Evolutionary conservation across 2,329 filamentous ascomycete genomes (phyloP).

Genomic region (Trichoderma atrobrunneum): DNA sequence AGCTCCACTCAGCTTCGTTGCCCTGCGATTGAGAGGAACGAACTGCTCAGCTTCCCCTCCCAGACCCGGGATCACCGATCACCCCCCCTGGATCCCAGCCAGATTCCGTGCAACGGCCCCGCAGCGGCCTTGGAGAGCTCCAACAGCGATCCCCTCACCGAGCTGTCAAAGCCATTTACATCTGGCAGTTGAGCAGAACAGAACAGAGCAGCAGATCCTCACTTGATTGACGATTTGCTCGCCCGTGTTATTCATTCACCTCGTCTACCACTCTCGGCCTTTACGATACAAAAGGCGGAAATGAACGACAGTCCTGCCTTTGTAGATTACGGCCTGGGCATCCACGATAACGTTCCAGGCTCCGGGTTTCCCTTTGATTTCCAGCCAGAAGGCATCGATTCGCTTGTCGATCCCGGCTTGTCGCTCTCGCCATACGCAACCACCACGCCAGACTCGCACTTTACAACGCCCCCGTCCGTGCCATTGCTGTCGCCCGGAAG

Average conservation of each 20-base stretch:
- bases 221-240: not conserved
- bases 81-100: not conserved
- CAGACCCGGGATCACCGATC: not conserved
- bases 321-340: constrained; percentile 8
- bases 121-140: constrained; percentile 12
- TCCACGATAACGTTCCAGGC: constrained; percentile 14
- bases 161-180: not conserved
- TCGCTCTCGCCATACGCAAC: constrained; percentile 14
- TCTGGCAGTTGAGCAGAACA: not conserved
- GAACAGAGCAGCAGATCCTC: not conserved
- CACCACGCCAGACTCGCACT: constrained; percentile 10
- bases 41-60: constrained; percentile 3
- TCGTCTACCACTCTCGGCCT: not conserved
- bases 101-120: constrained; percentile 14
- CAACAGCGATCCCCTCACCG: not conserved
- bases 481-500: constrained; percentile 9
- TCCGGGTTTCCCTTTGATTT: constrained; percentile 9
- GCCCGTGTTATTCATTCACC: not conserved
- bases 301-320: constrained; percentile 14
- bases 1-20: constrained; percentile 10
- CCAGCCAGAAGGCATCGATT: not conserved
- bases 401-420: constrained; percentile 16
- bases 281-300: not conserved
- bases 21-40: not conserved
- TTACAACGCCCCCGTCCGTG: not conserved